Conservation (phyloP, 345 rosid genomes). For the Sonneratia caseolaris region DNA sequence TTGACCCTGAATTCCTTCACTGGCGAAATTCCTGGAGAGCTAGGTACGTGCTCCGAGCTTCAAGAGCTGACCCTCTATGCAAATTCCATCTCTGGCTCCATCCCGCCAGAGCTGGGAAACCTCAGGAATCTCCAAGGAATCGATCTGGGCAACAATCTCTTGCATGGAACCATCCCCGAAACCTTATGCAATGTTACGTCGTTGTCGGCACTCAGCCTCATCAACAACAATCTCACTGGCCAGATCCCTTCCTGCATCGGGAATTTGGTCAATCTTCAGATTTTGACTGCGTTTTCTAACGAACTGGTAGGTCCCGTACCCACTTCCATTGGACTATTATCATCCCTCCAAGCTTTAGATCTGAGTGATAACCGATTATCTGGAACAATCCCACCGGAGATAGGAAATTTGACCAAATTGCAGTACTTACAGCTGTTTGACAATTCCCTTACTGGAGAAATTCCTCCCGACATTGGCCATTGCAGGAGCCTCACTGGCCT, state of each 20-base stretch:
- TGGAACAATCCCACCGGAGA: constrained; percentile 49
- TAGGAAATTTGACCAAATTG: constrained; percentile 62
- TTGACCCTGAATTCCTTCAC: constrained; percentile 48
- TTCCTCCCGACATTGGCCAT: constrained; percentile 53
- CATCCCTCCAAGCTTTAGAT: constrained; percentile 42
- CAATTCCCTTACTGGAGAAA: constrained; percentile 50
- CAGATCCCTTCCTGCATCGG: constrained; percentile 45
- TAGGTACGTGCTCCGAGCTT: constrained; percentile 50
- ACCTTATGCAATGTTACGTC: constrained; percentile 47
- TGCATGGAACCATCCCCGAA: constrained; percentile 54
- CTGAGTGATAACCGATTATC: constrained; percentile 48
- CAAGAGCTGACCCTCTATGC: constrained; percentile 30
- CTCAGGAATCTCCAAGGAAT: constrained; percentile 39
- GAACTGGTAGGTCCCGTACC: constrained; percentile 55
- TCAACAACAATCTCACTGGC: constrained; percentile 56
- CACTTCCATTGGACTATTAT: constrained; percentile 40
- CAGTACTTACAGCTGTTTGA: constrained; percentile 21
- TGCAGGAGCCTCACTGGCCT: constrained; percentile 44
- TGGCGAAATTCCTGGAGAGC: constrained; percentile 48
- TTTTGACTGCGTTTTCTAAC: constrained; percentile 32
- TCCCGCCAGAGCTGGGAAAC: constrained; percentile 51
- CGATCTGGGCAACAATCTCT: constrained; percentile 49
- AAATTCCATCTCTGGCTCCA: constrained; percentile 54
- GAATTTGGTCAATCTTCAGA: constrained; percentile 46
- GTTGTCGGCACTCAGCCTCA: constrained; percentile 31